These are phyloP conservation scores for Boletus reticulatus DNA, from an alignment of 768 basidiomycete genomes.

Conservation along the genomic window DNA sequence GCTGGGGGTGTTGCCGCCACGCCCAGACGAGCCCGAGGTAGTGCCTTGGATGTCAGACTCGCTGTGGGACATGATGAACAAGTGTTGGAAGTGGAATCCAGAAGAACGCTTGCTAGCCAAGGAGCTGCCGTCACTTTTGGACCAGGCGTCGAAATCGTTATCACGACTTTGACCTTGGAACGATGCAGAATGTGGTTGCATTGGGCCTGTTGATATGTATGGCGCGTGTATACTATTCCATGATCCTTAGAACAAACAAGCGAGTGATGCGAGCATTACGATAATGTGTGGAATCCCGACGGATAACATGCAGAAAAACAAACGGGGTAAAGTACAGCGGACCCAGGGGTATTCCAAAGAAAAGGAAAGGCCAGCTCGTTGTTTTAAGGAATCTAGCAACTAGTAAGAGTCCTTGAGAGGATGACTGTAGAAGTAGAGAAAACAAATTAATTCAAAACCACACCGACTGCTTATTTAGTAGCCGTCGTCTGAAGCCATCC, in stretches of 20 bases:
- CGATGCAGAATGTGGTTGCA: background rate
- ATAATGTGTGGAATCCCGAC: constrained; percentile 34
- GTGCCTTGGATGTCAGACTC: constrained; percentile 43
- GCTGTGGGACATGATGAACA: constrained; percentile 45
- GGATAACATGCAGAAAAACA: constrained; percentile 37
- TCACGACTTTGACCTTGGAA: background rate
- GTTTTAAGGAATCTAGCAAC: constrained; percentile 29
- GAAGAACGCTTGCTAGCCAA: constrained; percentile 40
- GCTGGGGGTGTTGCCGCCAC: constrained; percentile 37
- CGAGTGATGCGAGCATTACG: constrained; percentile 37
- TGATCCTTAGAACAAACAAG: constrained; percentile 15
- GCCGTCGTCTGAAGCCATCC: constrained; percentile 36
- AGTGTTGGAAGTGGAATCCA: constrained; percentile 46
- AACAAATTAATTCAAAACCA: constrained; percentile 11
- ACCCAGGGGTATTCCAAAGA: constrained; percentile 38
- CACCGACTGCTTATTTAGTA: constrained; percentile 26
- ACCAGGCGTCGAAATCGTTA: constrained; percentile 3
- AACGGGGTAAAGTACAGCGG: constrained; percentile 41
- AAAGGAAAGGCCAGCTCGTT: constrained; percentile 37
- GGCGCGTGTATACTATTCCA: background rate
- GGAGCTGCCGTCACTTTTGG: constrained; percentile 28
- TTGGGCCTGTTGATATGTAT: background rate
- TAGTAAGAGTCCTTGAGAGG: constrained; percentile 17
- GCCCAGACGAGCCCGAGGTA: constrained; percentile 38
- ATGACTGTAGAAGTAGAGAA: background rate